Evolutionary conservation across 129 eudicot genomes (phyloP).

Genomic region (Chrysanthemum seticuspe): DNA sequence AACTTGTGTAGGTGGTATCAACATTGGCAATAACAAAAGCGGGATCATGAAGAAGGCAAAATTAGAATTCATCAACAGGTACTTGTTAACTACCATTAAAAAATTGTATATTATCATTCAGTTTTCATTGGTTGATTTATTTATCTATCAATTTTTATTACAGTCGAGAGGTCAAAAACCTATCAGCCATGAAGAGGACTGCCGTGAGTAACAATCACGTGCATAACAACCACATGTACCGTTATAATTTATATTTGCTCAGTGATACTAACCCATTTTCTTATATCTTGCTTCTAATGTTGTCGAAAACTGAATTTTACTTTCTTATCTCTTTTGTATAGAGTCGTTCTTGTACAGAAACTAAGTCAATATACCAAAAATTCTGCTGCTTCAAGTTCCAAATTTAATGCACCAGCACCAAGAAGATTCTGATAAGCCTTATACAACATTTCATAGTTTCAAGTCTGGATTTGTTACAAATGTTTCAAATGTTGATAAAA

Average conservation of each 20-base stretch:
- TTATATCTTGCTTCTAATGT: slow-evolving; percentile 1
- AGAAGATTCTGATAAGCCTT: slow-evolving; percentile 38
- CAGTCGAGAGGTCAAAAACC: slow-evolving; percentile 79
- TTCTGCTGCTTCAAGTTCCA: slow-evolving; percentile 43
- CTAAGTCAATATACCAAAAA: slow-evolving; percentile 34
- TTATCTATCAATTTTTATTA: not conserved
- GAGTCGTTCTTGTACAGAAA: slow-evolving; percentile 36
- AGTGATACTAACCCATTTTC: not conserved
- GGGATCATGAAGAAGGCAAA: slow-evolving; percentile 82
- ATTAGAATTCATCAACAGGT: slow-evolving; percentile 73
- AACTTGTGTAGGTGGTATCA: slow-evolving; percentile 44
- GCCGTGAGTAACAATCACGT: slow-evolving; percentile 32
- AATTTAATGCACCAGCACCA: slow-evolving; percentile 27
- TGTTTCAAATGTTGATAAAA: slow-evolving; percentile 15
- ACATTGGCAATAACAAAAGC: slow-evolving; percentile 65
- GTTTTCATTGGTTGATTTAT: not conserved
- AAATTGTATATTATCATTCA: slow-evolving; percentile 9
- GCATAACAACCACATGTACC: slow-evolving; percentile 51
- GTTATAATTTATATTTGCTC: not conserved
- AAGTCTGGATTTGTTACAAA: not conserved
- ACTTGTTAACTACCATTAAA: not conserved
- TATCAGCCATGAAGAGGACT: slow-evolving; percentile 61
- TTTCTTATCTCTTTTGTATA: not conserved
- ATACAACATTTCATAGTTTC: not conserved
- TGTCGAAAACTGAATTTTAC: not conserved